A percentile compares a stretch with the other conserved stretches of the same genome.
Conservation (phyloP, 1,284 basidiomycete species). For the Boletus mariae region DNA sequence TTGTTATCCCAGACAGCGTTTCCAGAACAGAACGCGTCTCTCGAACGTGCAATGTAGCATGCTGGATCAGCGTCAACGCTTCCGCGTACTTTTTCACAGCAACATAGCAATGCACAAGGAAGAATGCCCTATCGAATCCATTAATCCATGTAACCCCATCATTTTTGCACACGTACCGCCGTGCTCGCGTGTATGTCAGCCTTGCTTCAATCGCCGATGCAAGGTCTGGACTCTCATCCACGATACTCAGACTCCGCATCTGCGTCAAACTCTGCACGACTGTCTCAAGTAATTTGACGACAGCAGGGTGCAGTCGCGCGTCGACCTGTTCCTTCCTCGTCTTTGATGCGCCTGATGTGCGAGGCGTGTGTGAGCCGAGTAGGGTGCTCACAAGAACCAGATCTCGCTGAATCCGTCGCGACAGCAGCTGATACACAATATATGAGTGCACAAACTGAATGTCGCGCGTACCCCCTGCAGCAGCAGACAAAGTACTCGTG, state of each 20-base stretch:
- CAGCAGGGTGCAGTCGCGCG: slow-evolving; percentile 69
- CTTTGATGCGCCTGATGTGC: slow-evolving; percentile 34
- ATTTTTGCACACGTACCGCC: slow-evolving; percentile 46
- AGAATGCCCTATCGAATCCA: slow-evolving; percentile 50
- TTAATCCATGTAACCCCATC: neutral
- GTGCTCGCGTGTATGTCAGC: slow-evolving; percentile 69
- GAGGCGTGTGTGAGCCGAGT: slow-evolving; percentile 39
- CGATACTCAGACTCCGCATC: slow-evolving; percentile 77
- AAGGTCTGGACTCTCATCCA: slow-evolving; percentile 85
- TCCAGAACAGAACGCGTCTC: slow-evolving; percentile 56
- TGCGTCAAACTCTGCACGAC: slow-evolving; percentile 80
- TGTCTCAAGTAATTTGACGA: slow-evolving; percentile 86
- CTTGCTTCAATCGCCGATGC: slow-evolving; percentile 74
- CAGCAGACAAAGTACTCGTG: slow-evolving; percentile 13
- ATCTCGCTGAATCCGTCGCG: slow-evolving; percentile 84
- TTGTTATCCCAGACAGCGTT: slow-evolving; percentile 40
- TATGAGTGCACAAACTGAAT: slow-evolving; percentile 83
- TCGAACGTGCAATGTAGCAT: slow-evolving; percentile 66
- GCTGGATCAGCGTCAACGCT: slow-evolving; percentile 64
- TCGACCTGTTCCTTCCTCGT: slow-evolving; percentile 55
- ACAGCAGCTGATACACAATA: slow-evolving; percentile 81
- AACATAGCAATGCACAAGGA: slow-evolving; percentile 68
- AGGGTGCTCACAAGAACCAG: slow-evolving; percentile 74
- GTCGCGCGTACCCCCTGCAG: slow-evolving; percentile 54
- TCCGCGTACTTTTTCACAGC: slow-evolving; percentile 69